Evolutionary conservation across 2,329 filamentous ascomycete genomes (phyloP).

Genomic region (Aspergillus neotritici): DNA sequence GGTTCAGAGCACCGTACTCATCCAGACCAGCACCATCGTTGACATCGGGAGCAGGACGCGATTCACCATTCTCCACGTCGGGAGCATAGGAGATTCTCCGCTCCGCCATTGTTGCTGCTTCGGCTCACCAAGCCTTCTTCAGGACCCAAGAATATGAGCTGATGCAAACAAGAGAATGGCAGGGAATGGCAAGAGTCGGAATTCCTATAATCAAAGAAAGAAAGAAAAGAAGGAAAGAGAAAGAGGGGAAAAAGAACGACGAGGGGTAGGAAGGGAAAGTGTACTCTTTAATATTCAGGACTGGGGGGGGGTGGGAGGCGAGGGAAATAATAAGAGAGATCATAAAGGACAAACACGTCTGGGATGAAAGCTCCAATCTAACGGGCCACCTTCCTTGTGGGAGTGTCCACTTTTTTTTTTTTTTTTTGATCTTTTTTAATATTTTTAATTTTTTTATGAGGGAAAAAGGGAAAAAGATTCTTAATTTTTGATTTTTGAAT

Average conservation of each 20-base stretch:
- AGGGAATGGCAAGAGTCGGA: constrained; percentile 29
- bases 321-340: no score
- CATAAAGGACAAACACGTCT: constrained; percentile 21
- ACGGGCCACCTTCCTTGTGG: constrained; percentile 26
- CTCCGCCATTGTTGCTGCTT: constrained; percentile 39
- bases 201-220: constrained; percentile 29
- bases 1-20: constrained; percentile 61
- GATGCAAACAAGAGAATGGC: constrained; percentile 21
- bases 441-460: constrained; percentile 1
- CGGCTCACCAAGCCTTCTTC: constrained; percentile 33
- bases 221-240: constrained; percentile 14
- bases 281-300: constrained; percentile 33
- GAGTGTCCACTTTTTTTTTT: constrained; percentile 22
- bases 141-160: constrained; percentile 34
- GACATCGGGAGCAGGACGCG: constrained; percentile 27
- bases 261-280: constrained; percentile 24
- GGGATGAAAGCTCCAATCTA: constrained; percentile 16
- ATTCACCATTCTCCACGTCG: constrained; percentile 40
- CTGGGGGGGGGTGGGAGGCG: constrained; percentile 17
- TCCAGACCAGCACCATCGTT: constrained; percentile 38
- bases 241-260: constrained; percentile 7
- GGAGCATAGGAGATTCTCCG: constrained; percentile 42
- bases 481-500: constrained; percentile 3
- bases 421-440: constrained; percentile 10
- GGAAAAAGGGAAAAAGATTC: not conserved